Evolutionary conservation across 2,329 filamentous ascomycete species (phyloP), one percentile per base, ranked within the genome.

Genomic region (Thielaviopsis musarum): DNA sequence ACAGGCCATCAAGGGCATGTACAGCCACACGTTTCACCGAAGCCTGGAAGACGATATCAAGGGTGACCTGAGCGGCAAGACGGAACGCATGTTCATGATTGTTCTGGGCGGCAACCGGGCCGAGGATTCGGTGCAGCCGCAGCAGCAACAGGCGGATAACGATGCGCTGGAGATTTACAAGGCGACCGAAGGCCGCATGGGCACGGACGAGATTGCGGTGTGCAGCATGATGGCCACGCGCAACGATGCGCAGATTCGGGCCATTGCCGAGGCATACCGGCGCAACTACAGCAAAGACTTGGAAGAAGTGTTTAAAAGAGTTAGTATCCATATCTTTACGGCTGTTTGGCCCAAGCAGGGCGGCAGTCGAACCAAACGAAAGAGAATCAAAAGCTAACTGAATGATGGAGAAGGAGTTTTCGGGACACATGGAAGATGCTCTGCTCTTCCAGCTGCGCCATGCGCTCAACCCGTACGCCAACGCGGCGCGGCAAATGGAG

Each of bases 371-470:
- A 19, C 21, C 30, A 2, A 6, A 7, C 5, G 9, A 19, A 38
- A 28, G 2, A 24, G 41, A 56, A 56, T 19, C 45, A 26, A n/a
- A n/a, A 54, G 26, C 52, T 54, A 41, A 53, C 26, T 34, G 13
- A 52, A 55, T 51, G 34, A 13, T 19, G 5, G 3, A 61, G 9
- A 62, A 84, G 73, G 83, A 93, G 66, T 96, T 96, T 71, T 87
- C 84, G 0, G 91, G 91, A 0, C 91, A 97, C 69, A 96, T 97
- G 90, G 77, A 91, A 69, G 81, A 88, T 17, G 89, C 89, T 0
- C 78, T 97, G 0, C 72, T 93, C 26, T 83, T 83, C 68, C 89
- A 95, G 70, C 74, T 96, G n/a, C 79, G 79, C 12, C 77, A 84
- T 13, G 91, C 87, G 2, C 74, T 80, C 5, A 89, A 96, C 71